Conservation (phyloP, 2,329 filamentous ascomycete genomes). For the Colletotrichum filicis region DNA sequence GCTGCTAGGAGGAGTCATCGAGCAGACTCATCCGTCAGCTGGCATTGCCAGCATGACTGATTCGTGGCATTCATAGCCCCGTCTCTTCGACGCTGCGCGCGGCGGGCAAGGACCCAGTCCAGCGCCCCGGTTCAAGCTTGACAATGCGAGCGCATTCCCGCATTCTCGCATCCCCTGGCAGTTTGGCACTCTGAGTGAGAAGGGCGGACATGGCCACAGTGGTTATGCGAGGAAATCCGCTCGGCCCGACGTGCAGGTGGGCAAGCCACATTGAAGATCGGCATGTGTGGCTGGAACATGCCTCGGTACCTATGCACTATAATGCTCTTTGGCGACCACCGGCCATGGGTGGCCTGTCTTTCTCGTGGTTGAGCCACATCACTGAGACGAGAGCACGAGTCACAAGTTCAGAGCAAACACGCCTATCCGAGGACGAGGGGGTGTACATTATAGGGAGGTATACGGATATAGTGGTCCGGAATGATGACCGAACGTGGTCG, state of each 20-base stretch:
- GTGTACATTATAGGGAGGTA: neutral
- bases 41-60: neutral
- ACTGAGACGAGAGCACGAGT: neutral
- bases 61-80: neutral
- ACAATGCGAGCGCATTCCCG: neutral
- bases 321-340: neutral
- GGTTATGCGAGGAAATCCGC: constrained; percentile 7
- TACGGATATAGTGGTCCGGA: neutral
- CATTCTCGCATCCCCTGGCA: neutral
- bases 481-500: neutral
- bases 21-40: neutral
- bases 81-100: neutral
- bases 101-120: neutral
- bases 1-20: neutral
- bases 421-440: neutral
- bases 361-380: neutral
- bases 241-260: neutral
- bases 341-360: constrained; percentile 4
- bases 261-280: neutral
- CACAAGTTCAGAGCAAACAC: neutral
- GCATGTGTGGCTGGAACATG: constrained; percentile 7
- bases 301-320: neutral
- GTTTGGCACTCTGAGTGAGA: neutral
- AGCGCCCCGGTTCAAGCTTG: neutral
- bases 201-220: neutral